These are phyloP conservation scores for Biscutella auriculata DNA, from an alignment of 441 rosid species.

Conservation along the genomic window DNA sequence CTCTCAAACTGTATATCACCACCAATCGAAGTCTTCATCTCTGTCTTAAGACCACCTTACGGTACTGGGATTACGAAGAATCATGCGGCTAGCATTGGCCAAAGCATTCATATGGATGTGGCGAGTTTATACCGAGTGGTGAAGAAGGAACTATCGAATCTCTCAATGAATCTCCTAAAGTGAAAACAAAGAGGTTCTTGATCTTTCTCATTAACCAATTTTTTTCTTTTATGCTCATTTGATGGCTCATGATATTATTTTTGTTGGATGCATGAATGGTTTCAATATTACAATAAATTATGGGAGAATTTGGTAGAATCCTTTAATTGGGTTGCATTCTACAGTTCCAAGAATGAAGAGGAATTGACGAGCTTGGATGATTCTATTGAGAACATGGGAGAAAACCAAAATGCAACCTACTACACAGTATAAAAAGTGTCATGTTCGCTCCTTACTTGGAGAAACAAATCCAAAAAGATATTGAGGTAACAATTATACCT, in stretches of 20 bases:
- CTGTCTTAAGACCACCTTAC: conserved; percentile 26
- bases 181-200: conserved; percentile 96
- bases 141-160: conserved; percentile 63
- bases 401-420: conserved; percentile 84
- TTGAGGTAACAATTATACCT: conserved; percentile 47
- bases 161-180: conserved; percentile 55
- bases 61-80: conserved; percentile 82
- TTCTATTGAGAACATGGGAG: conserved; percentile 86
- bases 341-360: conserved; percentile 78
- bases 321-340: conserved; percentile 79
- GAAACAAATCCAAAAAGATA: conserved; percentile 71
- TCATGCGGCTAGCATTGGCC: conserved; percentile 83
- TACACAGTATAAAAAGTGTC: conserved; percentile 89
- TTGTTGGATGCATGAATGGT: conserved; percentile 11
- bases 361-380: conserved; percentile 76
- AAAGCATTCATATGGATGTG: conserved; percentile 71
- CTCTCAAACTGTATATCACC: conserved; percentile 63
- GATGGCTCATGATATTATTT: not conserved
- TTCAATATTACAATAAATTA: conserved; percentile 90
- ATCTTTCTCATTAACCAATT: not conserved
- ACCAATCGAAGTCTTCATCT: conserved; percentile 15
- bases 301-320: conserved; percentile 97
- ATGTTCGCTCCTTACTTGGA: conserved; percentile 91
- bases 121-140: conserved; percentile 95
- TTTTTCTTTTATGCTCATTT: not conserved